These are phyloP conservation scores for Rhizopus sp. DNA, from an alignment of 371 early-diverging fungal species.

Conservation along the genomic window DNA sequence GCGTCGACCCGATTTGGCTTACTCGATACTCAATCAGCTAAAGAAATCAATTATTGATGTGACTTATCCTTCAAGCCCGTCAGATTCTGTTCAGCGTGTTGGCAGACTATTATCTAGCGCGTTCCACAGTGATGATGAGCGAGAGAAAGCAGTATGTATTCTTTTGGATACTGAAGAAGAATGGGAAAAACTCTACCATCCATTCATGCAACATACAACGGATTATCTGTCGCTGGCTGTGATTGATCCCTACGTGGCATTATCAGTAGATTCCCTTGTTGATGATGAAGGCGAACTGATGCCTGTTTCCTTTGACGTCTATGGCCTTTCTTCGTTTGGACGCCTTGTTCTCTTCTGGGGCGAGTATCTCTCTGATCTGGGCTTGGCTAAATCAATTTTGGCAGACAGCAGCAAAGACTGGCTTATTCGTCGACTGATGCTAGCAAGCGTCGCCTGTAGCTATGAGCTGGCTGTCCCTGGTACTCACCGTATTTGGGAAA, in stretches of 20 bases:
- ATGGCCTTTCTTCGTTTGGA: slow-evolving; percentile 58
- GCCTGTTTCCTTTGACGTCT: slow-evolving; percentile 49
- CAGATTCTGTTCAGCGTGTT: slow-evolving; percentile 28
- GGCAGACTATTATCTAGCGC: slow-evolving; percentile 14
- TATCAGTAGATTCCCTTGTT: slow-evolving; percentile 18
- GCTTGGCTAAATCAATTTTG: background rate
- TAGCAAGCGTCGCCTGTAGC: slow-evolving; percentile 36
- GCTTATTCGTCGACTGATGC: slow-evolving; percentile 45
- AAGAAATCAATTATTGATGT: slow-evolving; percentile 47
- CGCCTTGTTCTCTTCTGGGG: slow-evolving; percentile 52
- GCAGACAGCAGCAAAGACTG: slow-evolving; percentile 19
- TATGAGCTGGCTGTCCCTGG: slow-evolving; percentile 31
- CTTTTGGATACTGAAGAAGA: slow-evolving; percentile 26
- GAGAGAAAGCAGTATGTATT: background rate
- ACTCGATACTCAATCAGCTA: slow-evolving; percentile 35
- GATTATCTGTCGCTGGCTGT: slow-evolving; percentile 25
- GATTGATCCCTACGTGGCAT: slow-evolving; percentile 19
- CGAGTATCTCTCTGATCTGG: slow-evolving; percentile 32
- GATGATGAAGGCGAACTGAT: slow-evolving; percentile 37
- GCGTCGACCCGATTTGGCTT: background rate
- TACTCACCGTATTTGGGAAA: slow-evolving; percentile 29
- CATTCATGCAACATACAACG: slow-evolving; percentile 21
- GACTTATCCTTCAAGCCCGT: slow-evolving; percentile 35
- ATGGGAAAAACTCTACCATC: slow-evolving; percentile 25
- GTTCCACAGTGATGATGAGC: background rate